Evolutionary conservation across 23 red algal genomes (phyloP).

Genomic region (Gracilaria domingensis): DNA sequence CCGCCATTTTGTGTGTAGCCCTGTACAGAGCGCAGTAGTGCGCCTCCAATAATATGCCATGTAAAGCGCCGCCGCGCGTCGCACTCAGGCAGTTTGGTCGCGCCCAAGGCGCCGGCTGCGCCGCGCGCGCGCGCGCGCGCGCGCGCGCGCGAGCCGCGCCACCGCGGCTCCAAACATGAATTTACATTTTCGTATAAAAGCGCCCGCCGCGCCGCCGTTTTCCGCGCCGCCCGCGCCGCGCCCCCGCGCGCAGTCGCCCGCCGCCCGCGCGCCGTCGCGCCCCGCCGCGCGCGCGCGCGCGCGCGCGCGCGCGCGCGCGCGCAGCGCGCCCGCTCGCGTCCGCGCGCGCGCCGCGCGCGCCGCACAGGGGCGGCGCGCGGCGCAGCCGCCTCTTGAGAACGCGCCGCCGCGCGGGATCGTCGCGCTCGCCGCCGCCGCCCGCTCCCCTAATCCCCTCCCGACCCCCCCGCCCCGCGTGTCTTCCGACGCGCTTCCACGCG

Average conservation of each 20-base stretch:
- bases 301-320: neutral
- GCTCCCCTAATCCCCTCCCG: neutral
- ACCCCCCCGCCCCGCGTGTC: neutral
- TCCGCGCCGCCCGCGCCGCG: too few species aligned
- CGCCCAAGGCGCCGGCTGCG: too few species aligned
- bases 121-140: neutral
- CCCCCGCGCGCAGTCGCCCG: neutral
- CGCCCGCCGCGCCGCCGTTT: too few species aligned
- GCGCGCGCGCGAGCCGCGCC: neutral
- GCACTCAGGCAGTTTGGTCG: too few species aligned
- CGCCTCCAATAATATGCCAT: too few species aligned
- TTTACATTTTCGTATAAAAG: too few species aligned
- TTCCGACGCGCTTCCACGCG: neutral
- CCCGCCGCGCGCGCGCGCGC: neutral
- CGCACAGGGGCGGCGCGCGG: neutral
- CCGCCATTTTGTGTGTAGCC: too few species aligned
- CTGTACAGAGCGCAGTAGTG: too few species aligned
- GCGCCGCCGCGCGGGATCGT: neutral
- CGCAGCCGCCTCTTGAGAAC: neutral
- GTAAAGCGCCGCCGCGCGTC: too few species aligned
- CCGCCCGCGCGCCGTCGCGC: slow-evolving; percentile 3
- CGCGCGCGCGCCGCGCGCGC: neutral
- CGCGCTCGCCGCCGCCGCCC: slow-evolving; percentile 6
- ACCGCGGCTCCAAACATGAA: neutral
- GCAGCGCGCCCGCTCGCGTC: neutral